A percentile compares a stretch with the other conserved stretches of the same genome.
Evolutionary conservation across 306 rosid genomes (phyloP).

Genomic region (Glycyrrhiza uralensis): DNA sequence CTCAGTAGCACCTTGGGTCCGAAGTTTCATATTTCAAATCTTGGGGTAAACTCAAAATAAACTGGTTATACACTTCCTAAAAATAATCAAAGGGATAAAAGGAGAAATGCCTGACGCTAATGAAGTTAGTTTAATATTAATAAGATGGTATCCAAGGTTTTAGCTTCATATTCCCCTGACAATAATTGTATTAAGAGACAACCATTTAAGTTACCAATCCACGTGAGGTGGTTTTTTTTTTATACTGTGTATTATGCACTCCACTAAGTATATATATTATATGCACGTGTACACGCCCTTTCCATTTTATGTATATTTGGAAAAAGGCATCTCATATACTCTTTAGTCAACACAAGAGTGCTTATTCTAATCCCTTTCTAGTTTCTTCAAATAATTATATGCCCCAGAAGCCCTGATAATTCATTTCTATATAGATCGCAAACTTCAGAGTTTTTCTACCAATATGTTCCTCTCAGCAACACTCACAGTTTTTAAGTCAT

Average conservation of each 20-base stretch:
- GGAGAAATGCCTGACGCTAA: constrained; percentile 8
- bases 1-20: constrained; percentile 8
- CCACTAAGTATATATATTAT: constrained; percentile 27
- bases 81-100: constrained; percentile 24
- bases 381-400: background rate
- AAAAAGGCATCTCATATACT: constrained; percentile 22
- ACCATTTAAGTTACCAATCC: constrained; percentile 49
- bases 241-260: constrained; percentile 6
- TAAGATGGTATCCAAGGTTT: constrained; percentile 64
- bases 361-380: constrained; percentile 2
- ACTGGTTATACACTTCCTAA: background rate
- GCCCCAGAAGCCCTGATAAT: background rate
- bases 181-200: constrained; percentile 47
- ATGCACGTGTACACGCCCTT: constrained; percentile 54
- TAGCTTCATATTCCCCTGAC: constrained; percentile 56
- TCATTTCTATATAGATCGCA: background rate
- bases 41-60: constrained; percentile 25
- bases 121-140: constrained; percentile 32
- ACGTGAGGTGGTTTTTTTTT: constrained; percentile 53
- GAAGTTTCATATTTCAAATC: constrained; percentile 11
- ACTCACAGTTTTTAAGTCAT: too few species aligned
- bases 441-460: too few species aligned
- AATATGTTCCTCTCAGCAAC: background rate
- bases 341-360: constrained; percentile 18
- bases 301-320: constrained; percentile 33